Base-by-base conservation (phyloP, 331 rosid species). In the Stylosanthes scabra region DNA sequence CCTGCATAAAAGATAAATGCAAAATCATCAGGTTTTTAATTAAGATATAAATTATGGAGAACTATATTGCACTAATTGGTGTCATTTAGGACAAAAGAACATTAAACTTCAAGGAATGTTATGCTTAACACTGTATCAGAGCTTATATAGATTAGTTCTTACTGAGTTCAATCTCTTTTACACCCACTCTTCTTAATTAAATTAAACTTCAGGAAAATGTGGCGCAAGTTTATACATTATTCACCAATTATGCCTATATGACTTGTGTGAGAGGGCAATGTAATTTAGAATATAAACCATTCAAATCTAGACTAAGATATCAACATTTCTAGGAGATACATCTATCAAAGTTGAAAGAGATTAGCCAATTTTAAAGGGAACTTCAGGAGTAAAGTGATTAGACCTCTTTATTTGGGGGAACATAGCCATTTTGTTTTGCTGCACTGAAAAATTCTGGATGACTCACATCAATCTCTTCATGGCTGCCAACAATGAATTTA, bases 391-490 rank as follows among this genome's bases (percentile, higher is more conserved):
- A 74, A 76, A 68, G 59, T 68, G 7, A 75, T 55, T 41, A 29
- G 25, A 93, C 99, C 97, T 91, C 97, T 85, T 88, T 87, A 75
- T 86, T 91, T 58, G 99, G 96, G 62, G 99, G 97, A 83, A 87
- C 83, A 57, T 94, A 94, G 64, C 92, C 90, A 15, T 88, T 91
- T 10, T 13, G 89, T 84, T 88, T 94, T 71, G 97, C 99, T 10
- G 91, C 74, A 78, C 90, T 83, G 81, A 87, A 91, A 86, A 94
- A 91, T 42, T 94, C 99, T 29, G 96, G 99, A 89, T 94, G 97
- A 83, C 96, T 94, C 81, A 91, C 97, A 14, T 94, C 99, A 34
- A 87, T 83, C 85, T 94, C 99, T 91, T 94, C 87, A 83, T 83
- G 85, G 63, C 87, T 80, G 82, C 85, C 73, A 37, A 58, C 20